Percentiles rank a stretch among this genome's conserved stretches.
Evolutionary conservation across 2,329 filamentous ascomycete genomes (phyloP).

Genomic region (Fusarium sp.): DNA sequence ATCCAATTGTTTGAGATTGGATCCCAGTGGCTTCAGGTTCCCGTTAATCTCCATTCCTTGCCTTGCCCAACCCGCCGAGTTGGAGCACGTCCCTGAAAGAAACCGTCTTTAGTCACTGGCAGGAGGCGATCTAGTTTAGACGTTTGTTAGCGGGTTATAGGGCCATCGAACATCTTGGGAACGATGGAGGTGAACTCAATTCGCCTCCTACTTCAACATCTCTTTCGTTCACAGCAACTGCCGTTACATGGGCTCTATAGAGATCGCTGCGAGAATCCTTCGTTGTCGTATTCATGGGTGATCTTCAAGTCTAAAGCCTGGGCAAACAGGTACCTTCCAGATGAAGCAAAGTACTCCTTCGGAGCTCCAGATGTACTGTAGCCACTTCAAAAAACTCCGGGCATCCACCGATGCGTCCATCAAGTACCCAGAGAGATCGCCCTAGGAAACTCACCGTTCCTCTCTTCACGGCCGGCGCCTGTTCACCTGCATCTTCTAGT

Average conservation of each 20-base stretch:
- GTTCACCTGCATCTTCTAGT: background rate
- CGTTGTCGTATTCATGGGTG: background rate
- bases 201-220: background rate
- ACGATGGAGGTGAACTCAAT: background rate
- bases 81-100: background rate
- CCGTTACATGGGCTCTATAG: background rate
- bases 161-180: background rate
- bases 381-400: background rate
- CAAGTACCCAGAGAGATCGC: background rate
- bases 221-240: background rate
- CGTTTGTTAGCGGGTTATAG: background rate
- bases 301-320: conserved; percentile 22
- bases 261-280: background rate
- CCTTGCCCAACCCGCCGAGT: background rate
- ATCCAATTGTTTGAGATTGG: background rate
- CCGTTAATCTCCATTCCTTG: background rate
- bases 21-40: background rate
- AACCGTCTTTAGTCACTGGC: background rate
- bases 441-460: background rate
- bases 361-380: background rate
- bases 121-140: conserved; percentile 1
- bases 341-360: conserved; percentile 3
- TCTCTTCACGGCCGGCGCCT: background rate
- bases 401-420: background rate
- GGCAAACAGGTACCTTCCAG: conserved; percentile 26